Evolutionary conservation across 495 filamentous ascomycete species (phyloP).

Genomic region (Penicillium salamii): DNA sequence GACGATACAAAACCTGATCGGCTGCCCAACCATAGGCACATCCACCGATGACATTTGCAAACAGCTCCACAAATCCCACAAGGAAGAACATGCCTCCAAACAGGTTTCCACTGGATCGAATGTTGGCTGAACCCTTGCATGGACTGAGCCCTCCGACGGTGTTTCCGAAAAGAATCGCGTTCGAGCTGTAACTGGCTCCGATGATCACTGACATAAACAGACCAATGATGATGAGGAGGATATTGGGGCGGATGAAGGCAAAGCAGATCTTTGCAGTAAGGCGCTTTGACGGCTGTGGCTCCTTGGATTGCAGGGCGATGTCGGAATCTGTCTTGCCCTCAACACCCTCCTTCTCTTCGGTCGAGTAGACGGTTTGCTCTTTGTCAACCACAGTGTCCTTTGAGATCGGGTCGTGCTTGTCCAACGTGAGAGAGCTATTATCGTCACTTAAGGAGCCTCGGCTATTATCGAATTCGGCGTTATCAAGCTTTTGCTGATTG

Average conservation of each 20-base stretch:
- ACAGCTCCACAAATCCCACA: constrained; percentile 47
- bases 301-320: too few species aligned
- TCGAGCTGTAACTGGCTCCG: constrained; percentile 42
- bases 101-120: constrained; percentile 40
- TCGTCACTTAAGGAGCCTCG: constrained; percentile 10
- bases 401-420: too few species aligned
- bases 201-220: constrained; percentile 33
- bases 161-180: constrained; percentile 51
- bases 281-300: too few species aligned
- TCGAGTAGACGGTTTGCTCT: too few species aligned
- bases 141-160: constrained; percentile 41
- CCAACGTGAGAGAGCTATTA: too few species aligned
- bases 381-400: too few species aligned
- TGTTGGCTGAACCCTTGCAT: constrained; percentile 31
- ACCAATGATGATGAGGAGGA: constrained; percentile 32
- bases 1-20: constrained; percentile 46
- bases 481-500: constrained; percentile 29
- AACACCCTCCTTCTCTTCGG: too few species aligned
- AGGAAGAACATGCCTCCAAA: constrained; percentile 54
- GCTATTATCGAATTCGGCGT: constrained; percentile 17
- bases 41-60: constrained; percentile 44
- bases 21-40: constrained; percentile 49
- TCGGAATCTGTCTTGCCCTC: too few species aligned
- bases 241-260: too few species aligned
- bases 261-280: too few species aligned